phyloP scores from a whole-genome alignment of 371 early-diverging fungal genomes.

The Smittium mucronatum region DNA sequence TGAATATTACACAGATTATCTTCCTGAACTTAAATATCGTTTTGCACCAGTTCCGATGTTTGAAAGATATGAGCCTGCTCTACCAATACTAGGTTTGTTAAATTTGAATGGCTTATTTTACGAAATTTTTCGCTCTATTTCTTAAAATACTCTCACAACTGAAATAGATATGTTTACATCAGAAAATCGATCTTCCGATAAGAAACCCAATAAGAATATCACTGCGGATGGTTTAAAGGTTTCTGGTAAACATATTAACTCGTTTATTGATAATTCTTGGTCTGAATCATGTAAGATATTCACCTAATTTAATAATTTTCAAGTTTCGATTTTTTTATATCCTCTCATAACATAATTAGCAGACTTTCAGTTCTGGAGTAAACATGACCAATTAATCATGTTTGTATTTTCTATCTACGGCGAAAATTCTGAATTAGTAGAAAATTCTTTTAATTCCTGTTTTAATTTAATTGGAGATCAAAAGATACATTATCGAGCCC shows the following conservation, averaged over 20 bases:
- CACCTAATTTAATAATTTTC: too few relatives aligned
- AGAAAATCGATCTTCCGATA: too few relatives aligned
- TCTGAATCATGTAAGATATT: too few relatives aligned
- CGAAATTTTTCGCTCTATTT: too few relatives aligned
- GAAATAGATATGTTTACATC: too few relatives aligned
- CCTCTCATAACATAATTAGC: background rate
- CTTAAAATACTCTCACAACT: too few relatives aligned
- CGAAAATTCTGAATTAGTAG: background rate
- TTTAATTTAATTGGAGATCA: slow-evolving; percentile 8
- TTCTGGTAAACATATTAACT: too few relatives aligned
- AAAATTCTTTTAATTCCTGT: background rate
- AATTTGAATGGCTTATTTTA: background rate
- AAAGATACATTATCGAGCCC: too few relatives aligned
- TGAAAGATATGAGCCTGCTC: slow-evolving; percentile 8
- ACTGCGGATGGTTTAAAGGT: too few relatives aligned
- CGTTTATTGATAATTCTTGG: too few relatives aligned
- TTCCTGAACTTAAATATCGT: background rate
- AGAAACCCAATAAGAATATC: too few relatives aligned
- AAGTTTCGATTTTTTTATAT: too few relatives aligned
- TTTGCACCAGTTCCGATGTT: background rate
- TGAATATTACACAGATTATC: background rate
- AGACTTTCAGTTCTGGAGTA: slow-evolving; percentile 6
- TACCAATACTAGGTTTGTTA: background rate
- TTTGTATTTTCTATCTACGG: slow-evolving; percentile 2
- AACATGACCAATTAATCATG: slow-evolving; percentile 2